Evolutionary conservation across 2,329 filamentous ascomycete genomes (phyloP), one percentile per base, ranked within the genome.

Genomic region (Rhynchosporium secalis): DNA sequence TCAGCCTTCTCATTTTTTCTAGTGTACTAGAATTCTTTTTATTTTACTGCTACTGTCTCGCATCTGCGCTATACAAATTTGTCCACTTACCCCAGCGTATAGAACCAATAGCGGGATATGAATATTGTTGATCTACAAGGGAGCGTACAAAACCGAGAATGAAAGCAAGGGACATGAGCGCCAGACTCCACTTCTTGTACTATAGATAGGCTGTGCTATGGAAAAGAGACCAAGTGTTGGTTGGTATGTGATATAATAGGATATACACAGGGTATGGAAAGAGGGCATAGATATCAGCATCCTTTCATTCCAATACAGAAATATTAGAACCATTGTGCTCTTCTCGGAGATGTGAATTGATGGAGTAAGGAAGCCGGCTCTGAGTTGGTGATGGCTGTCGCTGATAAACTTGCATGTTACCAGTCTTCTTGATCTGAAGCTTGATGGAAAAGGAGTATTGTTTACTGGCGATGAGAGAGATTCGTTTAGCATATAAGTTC

Each of bases 281-380:
- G 31, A 28, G 49, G 49, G 49, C 49, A 40, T 54, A 36, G 36
- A 54, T 54, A 54, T 54, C 49, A 54, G 20, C 20, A 54, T 54
- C 49, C 20, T 54, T 36, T 40, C 40, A 36, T 28, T 52, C 31
- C 48, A 52, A 38, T 52, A 31, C 43, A 46, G 15, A 46, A 3
- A 5, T 46, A 20, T 9, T 3, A 7, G 15, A n/a, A 45, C 6
- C 13, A 45, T 15, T 45, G 5, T 15, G 7, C 13, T 20, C 4
- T 20, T 6, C 5, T 45, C 15, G 15, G n/a, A 20, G 15, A 20
- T 7, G n/a, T 20, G 43, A 46, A 3, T 15, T 46, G 43, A 20
- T 46, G 8, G 7, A 7, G 15, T 20, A 36, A 36, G 33, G 33
- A 36, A 5, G 33, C 33, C 9, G 33, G 33, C 33, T 36, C 2